Evolutionary conservation across 2,329 filamentous ascomycete genomes (phyloP).

Genomic region (Nemania sp.): DNA sequence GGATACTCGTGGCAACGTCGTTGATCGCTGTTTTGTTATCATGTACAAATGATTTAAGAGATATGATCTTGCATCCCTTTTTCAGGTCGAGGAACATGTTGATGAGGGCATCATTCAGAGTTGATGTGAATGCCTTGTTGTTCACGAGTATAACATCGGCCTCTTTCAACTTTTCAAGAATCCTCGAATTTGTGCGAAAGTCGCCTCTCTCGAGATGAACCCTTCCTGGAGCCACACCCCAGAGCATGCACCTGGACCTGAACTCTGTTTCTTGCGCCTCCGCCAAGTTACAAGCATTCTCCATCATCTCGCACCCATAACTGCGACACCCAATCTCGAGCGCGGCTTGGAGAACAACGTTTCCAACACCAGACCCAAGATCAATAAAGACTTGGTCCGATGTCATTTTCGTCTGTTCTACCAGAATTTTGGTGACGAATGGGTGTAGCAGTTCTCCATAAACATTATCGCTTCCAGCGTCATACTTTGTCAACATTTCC

Average conservation of each 20-base stretch:
- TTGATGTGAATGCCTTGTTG: slow-evolving; percentile 92
- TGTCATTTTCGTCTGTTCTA: slow-evolving; percentile 73
- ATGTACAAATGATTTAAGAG: slow-evolving; percentile 87
- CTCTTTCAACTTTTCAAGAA: slow-evolving; percentile 73
- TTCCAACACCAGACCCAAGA: slow-evolving; percentile 92
- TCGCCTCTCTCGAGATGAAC: slow-evolving; percentile 83
- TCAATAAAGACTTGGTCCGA: slow-evolving; percentile 90
- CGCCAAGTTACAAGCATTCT: slow-evolving; percentile 82
- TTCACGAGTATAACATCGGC: slow-evolving; percentile 98
- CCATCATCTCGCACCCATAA: slow-evolving; percentile 97
- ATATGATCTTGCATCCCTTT: slow-evolving; percentile 85
- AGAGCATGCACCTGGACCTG: slow-evolving; percentile 78
- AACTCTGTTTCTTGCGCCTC: slow-evolving; percentile 83
- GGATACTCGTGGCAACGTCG: slow-evolving; percentile 75
- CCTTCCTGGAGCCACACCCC: slow-evolving; percentile 80
- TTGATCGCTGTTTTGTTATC: slow-evolving; percentile 76
- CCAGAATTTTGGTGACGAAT: slow-evolving; percentile 82
- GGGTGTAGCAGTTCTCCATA: slow-evolving; percentile 90
- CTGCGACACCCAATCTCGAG: slow-evolving; percentile 91
- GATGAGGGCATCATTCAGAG: slow-evolving; percentile 81
- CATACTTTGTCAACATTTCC: slow-evolving; percentile 79
- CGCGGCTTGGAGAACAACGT: slow-evolving; percentile 91
- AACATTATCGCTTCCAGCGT: slow-evolving; percentile 88
- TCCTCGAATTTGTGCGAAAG: slow-evolving; percentile 73
- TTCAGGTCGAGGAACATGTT: slow-evolving; percentile 94